These are phyloP conservation scores for Anthracocystis setariae DNA, from an alignment of 1,284 basidiomycete species.

Conservation along the genomic window DNA sequence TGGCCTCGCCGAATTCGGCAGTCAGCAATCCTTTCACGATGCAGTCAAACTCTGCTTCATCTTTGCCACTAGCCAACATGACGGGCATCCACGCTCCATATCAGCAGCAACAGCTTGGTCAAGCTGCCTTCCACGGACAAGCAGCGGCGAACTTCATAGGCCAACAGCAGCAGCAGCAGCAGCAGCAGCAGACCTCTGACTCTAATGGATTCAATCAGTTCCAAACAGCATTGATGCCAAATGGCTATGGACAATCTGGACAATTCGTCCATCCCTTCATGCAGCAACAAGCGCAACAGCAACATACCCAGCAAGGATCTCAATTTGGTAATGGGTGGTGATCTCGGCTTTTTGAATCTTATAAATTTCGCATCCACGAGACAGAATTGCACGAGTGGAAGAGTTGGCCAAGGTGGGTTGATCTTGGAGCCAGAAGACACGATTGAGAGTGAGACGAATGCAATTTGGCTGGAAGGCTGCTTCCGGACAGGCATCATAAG, in stretches of 20 bases:
- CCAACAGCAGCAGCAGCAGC: conserved; percentile 6
- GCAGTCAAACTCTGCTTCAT: conserved; percentile 12
- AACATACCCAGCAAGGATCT: conserved; percentile 38
- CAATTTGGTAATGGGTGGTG: conserved; percentile 35
- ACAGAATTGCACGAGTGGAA: no score
- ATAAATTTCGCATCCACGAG: background rate
- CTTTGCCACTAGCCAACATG: conserved; percentile 13
- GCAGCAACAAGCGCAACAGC: conserved; percentile 40
- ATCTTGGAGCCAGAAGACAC: no score
- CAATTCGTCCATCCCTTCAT: conserved; percentile 17
- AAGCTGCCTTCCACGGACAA: conserved; percentile 27
- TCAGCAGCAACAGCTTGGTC: conserved; percentile 32
- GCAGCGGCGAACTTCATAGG: conserved; percentile 2
- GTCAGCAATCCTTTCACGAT: conserved; percentile 33
- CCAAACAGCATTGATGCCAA: conserved; percentile 27
- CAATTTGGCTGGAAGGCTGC: no score
- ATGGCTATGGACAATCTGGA: conserved; percentile 17
- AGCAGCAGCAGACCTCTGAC: conserved; percentile 17
- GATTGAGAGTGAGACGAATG: no score
- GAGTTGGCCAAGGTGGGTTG: no score
- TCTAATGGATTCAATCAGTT: conserved; percentile 3
- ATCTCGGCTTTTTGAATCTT: background rate
- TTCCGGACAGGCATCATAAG: no score
- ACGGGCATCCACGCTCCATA: conserved; percentile 13
- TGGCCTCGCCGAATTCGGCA: conserved; percentile 21